These are phyloP conservation scores for Candida morakotiae DNA, from an alignment of 805 yeast genomes.

Conservation along the genomic window DNA sequence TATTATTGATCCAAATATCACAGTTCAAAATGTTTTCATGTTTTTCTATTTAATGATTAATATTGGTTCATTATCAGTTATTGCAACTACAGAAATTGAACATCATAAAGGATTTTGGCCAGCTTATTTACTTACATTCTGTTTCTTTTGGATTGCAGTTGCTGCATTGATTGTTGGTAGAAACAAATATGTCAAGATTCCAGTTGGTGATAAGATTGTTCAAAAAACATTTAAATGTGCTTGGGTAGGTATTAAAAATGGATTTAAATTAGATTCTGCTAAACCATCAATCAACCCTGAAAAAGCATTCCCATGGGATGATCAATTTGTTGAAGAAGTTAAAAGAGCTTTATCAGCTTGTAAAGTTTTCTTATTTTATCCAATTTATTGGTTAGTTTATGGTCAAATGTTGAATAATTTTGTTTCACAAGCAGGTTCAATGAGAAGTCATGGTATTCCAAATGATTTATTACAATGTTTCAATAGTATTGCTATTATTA, in stretches of 20 bases:
- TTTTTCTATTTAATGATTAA: conserved; percentile 74
- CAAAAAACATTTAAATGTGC: conserved; percentile 46
- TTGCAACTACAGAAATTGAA: conserved; percentile 76
- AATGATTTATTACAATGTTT: conserved; percentile 75
- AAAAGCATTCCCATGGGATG: conserved; percentile 53
- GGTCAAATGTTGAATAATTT: conserved; percentile 70
- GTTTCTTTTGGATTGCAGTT: conserved; percentile 52
- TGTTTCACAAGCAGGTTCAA: conserved; percentile 68
- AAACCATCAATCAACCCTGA: conserved; percentile 54
- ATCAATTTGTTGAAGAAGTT: conserved; percentile 72
- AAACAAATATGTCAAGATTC: conserved; percentile 52
- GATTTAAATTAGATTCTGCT: conserved; percentile 49
- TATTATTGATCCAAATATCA: conserved; percentile 58
- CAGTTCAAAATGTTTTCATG: conserved; percentile 72
- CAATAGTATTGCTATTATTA: conserved; percentile 69
- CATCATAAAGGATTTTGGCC: conserved; percentile 65
- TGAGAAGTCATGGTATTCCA: conserved; percentile 75
- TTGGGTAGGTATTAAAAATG: conserved; percentile 43
- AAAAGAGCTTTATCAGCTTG: conserved; percentile 63
- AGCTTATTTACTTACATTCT: conserved; percentile 67
- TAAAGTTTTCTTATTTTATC: conserved; percentile 67
- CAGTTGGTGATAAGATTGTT: conserved; percentile 60
- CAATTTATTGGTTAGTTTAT: conserved; percentile 72
- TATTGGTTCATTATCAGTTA: conserved; percentile 68
- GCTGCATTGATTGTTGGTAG: conserved; percentile 50